These are phyloP conservation scores for Tieghemostelium lacteum DNA, from an alignment of 78 protist genomes.

Conservation along the genomic window DNA sequence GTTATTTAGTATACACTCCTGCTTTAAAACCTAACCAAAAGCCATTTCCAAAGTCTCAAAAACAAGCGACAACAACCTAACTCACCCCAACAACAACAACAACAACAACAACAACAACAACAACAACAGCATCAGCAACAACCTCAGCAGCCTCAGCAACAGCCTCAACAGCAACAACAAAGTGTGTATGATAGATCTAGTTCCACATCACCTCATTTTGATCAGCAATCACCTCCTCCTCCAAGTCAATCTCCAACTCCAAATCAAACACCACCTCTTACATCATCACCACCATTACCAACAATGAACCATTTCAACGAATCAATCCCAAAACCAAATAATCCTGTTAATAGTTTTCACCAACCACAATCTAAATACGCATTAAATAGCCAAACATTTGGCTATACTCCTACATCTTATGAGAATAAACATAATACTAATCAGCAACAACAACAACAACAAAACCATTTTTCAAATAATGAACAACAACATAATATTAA, in stretches of 20 bases:
- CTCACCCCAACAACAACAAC: not conserved
- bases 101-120: constrained; percentile 15
- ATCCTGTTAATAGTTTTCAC: not conserved
- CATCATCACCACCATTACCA: not conserved
- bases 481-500: not conserved
- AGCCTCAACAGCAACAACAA: not conserved
- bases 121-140: not conserved
- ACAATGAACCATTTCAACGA: no score
- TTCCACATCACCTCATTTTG: no score
- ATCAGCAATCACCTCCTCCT: no score
- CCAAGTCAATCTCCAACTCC: not conserved
- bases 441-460: constrained; percentile 1
- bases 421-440: not conserved
- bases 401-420: not conserved
- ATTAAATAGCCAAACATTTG: not conserved
- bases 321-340: not conserved
- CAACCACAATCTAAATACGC: not conserved
- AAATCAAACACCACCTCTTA: not conserved
- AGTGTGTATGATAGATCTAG: no score
- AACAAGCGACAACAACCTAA: not conserved
- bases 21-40: no score
- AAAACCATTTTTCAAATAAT: not conserved
- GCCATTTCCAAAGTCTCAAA: no score
- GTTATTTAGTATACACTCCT: no score
- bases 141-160: no score